These are phyloP conservation scores for Eucalyptus sp. DNA, from an alignment of 345 rosid genomes.

Conservation along the genomic window DNA sequence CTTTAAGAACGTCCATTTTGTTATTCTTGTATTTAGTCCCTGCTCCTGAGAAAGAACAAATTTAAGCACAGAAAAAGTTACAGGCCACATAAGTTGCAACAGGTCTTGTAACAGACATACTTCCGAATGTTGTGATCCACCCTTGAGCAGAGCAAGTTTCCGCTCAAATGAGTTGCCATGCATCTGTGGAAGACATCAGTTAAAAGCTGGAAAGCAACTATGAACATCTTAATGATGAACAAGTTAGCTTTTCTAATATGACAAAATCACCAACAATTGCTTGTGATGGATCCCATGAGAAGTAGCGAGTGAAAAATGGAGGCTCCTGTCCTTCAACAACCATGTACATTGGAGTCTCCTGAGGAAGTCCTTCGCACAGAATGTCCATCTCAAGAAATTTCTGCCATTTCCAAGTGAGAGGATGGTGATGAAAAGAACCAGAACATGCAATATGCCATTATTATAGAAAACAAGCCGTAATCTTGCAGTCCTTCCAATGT, in stretches of 20 bases:
- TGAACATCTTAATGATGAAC: not conserved
- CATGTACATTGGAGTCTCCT: slow-evolving; percentile 51
- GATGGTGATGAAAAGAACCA: not conserved
- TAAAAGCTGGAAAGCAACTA: not conserved
- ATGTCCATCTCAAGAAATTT: slow-evolving; percentile 52
- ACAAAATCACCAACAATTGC: slow-evolving; percentile 44
- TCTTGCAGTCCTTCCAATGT: not conserved
- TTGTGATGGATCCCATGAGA: slow-evolving; percentile 61
- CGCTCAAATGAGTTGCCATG: slow-evolving; percentile 86
- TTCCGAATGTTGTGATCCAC: slow-evolving; percentile 21
- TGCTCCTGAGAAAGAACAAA: not conserved
- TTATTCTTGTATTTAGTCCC: not conserved
- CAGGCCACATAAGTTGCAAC: not conserved
- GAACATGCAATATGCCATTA: not conserved
- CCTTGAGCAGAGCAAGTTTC: slow-evolving; percentile 69
- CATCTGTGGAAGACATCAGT: slow-evolving; percentile 19
- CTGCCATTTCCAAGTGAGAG: slow-evolving; percentile 30
- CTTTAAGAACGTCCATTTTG: not conserved
- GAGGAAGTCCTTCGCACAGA: slow-evolving; percentile 36
- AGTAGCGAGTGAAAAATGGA: slow-evolving; percentile 62
- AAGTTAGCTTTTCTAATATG: not conserved
- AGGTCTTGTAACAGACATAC: slow-evolving; percentile 18
- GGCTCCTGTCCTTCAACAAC: slow-evolving; percentile 77
- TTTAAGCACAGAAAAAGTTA: not conserved
- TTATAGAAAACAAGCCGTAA: not conserved